Conservation (phyloP, 306 rosid genomes). For the Benincasa hispida region DNA sequence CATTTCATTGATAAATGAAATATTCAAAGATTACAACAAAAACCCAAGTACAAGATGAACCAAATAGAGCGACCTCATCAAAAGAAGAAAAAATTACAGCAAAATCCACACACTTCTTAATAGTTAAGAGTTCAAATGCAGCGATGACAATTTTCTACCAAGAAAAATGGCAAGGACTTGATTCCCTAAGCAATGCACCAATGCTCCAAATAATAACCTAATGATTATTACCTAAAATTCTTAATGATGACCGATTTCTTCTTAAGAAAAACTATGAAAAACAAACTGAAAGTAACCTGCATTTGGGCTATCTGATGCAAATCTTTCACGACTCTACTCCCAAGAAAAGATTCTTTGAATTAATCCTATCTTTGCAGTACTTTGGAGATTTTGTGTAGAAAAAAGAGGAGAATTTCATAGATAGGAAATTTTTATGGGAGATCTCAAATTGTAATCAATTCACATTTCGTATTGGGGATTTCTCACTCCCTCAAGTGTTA, state of each 20-base stretch:
- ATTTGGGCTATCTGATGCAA: neutral
- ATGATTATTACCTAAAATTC: neutral
- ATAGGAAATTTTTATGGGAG: neutral
- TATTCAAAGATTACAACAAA: no score
- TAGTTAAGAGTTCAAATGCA: neutral
- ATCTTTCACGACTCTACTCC: neutral
- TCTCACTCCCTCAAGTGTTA: neutral
- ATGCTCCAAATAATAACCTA: neutral
- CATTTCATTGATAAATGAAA: no score
- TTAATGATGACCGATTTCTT: neutral
- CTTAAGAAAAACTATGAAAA: neutral
- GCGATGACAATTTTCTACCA: neutral
- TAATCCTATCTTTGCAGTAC: neutral
- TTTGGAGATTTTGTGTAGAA: neutral
- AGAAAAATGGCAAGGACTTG: neutral
- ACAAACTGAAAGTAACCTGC: neutral
- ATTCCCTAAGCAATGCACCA: neutral
- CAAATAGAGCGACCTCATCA: no score
- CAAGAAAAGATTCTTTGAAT: neutral
- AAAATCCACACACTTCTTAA: no score
- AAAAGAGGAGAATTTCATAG: neutral
- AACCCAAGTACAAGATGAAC: no score
- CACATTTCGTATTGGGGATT: neutral
- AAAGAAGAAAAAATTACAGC: no score
- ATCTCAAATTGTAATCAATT: neutral